Conservation (phyloP, 345 rosid genomes). For the Syzygium grande region DNA sequence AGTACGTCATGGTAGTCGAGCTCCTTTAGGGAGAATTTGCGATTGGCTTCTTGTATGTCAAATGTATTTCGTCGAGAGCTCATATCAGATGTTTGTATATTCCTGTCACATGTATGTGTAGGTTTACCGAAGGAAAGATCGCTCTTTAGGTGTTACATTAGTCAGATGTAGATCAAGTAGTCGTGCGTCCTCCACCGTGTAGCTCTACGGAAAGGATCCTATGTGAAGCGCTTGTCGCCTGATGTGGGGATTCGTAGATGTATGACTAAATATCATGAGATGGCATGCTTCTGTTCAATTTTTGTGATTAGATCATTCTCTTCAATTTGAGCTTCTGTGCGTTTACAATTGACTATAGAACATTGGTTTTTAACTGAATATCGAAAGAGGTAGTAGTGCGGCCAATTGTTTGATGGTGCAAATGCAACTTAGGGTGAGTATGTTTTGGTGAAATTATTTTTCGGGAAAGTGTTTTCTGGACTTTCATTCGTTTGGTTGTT, state of each 20-base stretch:
- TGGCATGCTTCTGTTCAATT: background rate
- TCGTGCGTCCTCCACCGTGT: background rate
- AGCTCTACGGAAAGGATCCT: background rate
- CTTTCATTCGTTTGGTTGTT: too few relatives aligned
- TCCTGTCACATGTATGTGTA: background rate
- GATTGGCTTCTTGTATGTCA: background rate
- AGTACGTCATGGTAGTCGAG: background rate
- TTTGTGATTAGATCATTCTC: background rate
- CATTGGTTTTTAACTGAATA: background rate
- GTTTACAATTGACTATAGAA: background rate
- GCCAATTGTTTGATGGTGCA: background rate
- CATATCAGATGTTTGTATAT: background rate
- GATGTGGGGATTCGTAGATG: background rate
- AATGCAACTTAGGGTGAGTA: background rate
- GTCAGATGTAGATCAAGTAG: background rate
- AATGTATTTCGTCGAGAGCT: background rate
- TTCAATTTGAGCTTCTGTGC: background rate
- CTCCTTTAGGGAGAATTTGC: background rate
- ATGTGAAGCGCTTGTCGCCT: background rate
- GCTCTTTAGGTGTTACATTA: background rate
- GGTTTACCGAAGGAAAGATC: background rate
- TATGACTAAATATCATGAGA: background rate
- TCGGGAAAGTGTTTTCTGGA: too few relatives aligned
- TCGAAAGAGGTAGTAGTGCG: background rate
- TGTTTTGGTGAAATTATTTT: too few relatives aligned